Base-by-base conservation (phyloP, 306 rosid genomes). In the Glycine latifolia region DNA sequence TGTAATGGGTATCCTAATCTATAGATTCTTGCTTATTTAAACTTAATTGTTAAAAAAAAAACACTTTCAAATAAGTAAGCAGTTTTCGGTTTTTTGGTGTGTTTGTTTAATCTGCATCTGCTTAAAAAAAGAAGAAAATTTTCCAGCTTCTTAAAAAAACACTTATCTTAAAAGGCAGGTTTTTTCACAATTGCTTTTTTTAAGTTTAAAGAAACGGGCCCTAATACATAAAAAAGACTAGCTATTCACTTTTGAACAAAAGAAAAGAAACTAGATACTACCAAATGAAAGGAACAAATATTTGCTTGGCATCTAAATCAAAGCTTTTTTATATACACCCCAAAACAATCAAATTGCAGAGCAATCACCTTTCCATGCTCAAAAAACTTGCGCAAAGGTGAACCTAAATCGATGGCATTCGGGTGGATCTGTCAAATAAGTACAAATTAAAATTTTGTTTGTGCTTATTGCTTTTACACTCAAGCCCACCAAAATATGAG, bases 381-480 rank as follows among this genome's bases (percentile, higher is more conserved):
- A 79, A 84, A 62, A 79, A 73, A 48, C 72, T 46, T 65, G 67
- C 73, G 53, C 67, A 74, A 48, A 67, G 61, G 81, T 68, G 81
- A 78, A 67, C 46, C 84, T 41, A 63, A 82, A 75, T 79, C 78
- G 46, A 81, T 63, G 58, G 71, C 66, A 53, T 71, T 63, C 62
- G 73, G 15, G 20, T 63, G 48, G 52, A 58, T 14, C 52, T 62
- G 75, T 66, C 37, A 11, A 71, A 41, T 48, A 41, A 14, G 20
- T 44, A 82, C 81, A 76, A 83, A 70, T 33, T 81, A 31, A 55
- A 76, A 69, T 55, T 33, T 71, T 58, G 91, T 90, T 83, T 47
- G 80, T 67, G 82, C 91, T 90, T 82, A 87, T 90, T 90, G 89
- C 85, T 87, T 90, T 72, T 78, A 87, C 93, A 88, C 83, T 85